Evolutionary conservation across 208 protist species (phyloP), one percentile per base, ranked within the genome.

Genomic region (Trichomonas vaginalis): DNA sequence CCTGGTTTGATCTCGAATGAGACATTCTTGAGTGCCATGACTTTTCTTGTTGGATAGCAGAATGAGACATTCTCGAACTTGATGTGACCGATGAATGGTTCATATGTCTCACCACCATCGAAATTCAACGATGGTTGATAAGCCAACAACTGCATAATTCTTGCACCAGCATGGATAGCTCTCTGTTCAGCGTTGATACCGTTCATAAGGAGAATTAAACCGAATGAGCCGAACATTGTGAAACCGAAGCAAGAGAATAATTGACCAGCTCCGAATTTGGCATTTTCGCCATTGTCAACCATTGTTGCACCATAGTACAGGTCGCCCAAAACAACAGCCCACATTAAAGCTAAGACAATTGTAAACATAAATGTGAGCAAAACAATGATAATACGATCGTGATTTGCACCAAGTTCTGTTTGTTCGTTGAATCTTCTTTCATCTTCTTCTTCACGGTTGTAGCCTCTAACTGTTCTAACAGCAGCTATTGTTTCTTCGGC

Each of bases 1-100:
- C 95, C 87, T 17, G 96, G 79, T 3, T 48, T 12, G 56, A 97
- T 51, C 3, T 45, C 37, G 27, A 97, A 96, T n/a, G 42, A 96
- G 48, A 96, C 70, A 92, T 95, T 95, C 21, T 95, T 96, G 12
- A 96, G 37, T 61, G 86, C 87, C 21, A 56, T 42, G 10, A 45
- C 95, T 45, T 49, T 15, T 51, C 88, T 39, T 70, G 88, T 95
- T 70, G 88, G n/a, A 70, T 95, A 95, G 15, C 35, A 51, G 46
- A 95, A 95, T 6, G 88, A 95, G 0, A 95, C 88, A 70, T 95
- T 95, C 35, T 62, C 0, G 49, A 95, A 95, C 17, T 95, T 46
- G 47, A 95, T 95, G 4, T 46, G 27, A 45, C 47, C 88, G 23
- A 45, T 48, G 40, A 88, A 88, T 32, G 23, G 14, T 88, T 88